phyloP scores from a whole-genome alignment of 495 filamentous ascomycete genomes.

The Echria macrotheca region DNA sequence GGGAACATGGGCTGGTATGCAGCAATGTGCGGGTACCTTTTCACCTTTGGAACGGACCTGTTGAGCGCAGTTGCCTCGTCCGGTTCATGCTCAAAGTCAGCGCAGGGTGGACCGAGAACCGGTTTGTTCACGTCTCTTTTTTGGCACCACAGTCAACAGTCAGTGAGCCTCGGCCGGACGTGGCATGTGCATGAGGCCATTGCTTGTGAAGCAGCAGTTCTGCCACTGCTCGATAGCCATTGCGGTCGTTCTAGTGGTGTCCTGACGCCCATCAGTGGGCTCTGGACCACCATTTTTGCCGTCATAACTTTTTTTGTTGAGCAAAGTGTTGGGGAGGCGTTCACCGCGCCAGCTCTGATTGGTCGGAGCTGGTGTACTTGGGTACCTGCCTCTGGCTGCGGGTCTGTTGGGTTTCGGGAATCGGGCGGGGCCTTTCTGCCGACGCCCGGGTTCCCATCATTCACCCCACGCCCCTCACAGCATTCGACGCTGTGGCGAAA shows the following conservation, averaged over 20 bases:
- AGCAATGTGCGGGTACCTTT: constrained; percentile 5
- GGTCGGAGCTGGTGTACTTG: neutral
- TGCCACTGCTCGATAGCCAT: neutral
- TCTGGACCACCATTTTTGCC: constrained; percentile 17
- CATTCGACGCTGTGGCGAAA: too few species aligned
- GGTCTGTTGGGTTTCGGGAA: neutral
- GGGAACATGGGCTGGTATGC: constrained; percentile 8
- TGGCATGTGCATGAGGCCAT: constrained; percentile 24
- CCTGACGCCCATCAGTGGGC: constrained; percentile 1
- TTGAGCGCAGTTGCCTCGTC: neutral
- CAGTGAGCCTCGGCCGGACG: constrained; percentile 18
- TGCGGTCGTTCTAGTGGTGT: neutral
- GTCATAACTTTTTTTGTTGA: constrained; percentile 29
- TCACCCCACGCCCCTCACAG: constrained; percentile 31
- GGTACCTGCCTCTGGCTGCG: neutral
- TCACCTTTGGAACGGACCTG: neutral
- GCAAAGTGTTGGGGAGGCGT: constrained; percentile 30
- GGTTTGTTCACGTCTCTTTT: constrained; percentile 6
- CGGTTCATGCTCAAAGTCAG: neutral
- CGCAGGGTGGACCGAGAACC: neutral
- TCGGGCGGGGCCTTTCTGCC: too few species aligned
- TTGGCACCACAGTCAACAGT: constrained; percentile 11
- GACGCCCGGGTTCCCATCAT: too few species aligned
- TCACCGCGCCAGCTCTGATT: neutral
- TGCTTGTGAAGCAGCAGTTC: constrained; percentile 11